Evolutionary conservation across 2,329 filamentous ascomycete genomes (phyloP).

Genomic region (Arthrocladium fulminans): DNA sequence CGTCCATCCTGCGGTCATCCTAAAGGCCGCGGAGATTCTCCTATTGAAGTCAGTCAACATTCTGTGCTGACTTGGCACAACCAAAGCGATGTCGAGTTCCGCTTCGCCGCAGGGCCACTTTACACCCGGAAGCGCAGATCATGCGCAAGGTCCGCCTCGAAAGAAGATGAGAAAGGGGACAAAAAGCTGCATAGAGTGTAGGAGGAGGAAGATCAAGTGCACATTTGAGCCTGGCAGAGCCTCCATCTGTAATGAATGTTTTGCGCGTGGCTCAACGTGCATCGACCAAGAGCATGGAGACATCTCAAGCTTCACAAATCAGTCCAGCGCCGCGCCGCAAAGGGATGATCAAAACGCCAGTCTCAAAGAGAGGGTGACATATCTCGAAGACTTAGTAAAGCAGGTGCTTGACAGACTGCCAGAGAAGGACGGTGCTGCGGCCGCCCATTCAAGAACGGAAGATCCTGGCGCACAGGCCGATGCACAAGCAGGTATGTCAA

Average conservation of each 20-base stretch:
- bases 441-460: background rate
- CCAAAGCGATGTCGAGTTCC: background rate
- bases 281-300: constrained; percentile 33
- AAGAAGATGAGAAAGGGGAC: constrained; percentile 39
- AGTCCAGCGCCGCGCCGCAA: constrained; percentile 21
- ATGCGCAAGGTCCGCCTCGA: constrained; percentile 28
- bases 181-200: constrained; percentile 36
- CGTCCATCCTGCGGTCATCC: too few relatives aligned
- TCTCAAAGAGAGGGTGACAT: constrained; percentile 31
- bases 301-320: constrained; percentile 19
- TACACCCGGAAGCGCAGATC: constrained; percentile 9
- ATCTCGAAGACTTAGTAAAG: constrained; percentile 31
- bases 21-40: too few relatives aligned
- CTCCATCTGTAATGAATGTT: constrained; percentile 34
- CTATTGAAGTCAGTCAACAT: too few relatives aligned
- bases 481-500: constrained; percentile 16
- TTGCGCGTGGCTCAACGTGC: constrained; percentile 30
- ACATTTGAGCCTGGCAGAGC: constrained; percentile 29
- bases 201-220: constrained; percentile 36
- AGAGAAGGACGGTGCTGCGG: constrained; percentile 15
- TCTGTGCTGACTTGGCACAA: too few relatives aligned
- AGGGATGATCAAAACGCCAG: constrained; percentile 23
- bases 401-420: constrained; percentile 28
- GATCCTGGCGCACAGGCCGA: constrained; percentile 16
- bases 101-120: background rate